Evolutionary conservation across 2,329 filamentous ascomycete species (phyloP), one percentile per base, ranked within the genome.

Genomic region (Ascochyta clinopodiicola): DNA sequence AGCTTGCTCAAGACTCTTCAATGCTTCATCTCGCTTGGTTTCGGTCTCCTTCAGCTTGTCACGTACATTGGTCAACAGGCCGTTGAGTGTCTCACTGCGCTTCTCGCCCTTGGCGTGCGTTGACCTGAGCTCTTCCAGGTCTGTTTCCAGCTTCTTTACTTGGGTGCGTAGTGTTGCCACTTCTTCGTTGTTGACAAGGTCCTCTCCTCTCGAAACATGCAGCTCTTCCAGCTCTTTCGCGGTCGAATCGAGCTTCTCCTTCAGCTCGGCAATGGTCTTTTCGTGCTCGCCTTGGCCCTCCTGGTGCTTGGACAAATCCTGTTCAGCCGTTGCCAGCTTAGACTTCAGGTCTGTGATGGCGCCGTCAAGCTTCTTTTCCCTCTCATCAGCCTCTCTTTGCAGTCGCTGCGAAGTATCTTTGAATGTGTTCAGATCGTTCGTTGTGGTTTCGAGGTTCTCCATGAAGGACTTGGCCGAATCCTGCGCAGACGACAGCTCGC

Each of bases 401-500:
- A 72, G 55, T 6, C 67, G 80, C 24, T 83, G 79, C 57, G 82
- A 82, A 24, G 74, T 77, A 21, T 87, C 84, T 34, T 79, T 80
- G 59, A 86, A 67, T 10, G 77, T 78, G 44, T 82, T 81, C 6
- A 92, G 77, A 64, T 91, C 87, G 12, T 84, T 80, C 1, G 87
- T 88, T 0, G 87, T 84, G 45, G 83, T 84, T 69, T 92, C 89
- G 2, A 93, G 77, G 52, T 82, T 90, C 66, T 85, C 72, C 64
- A 76, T 73, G 24, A 78, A 72, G 1, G 74, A 75, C 47, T 77
- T 71, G 2, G 76, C 73, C 38, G 88, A 89, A 67, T 95, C 89
- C 62, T 90, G 86, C 9, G 87, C 86, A 12, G 86, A 84, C 2
- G 85, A 83, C 4, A 96, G 80, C 64, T 96, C 90, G 3, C 84